Conservation (phyloP, 306 rosid species). For the Lagenaria siceraria region DNA sequence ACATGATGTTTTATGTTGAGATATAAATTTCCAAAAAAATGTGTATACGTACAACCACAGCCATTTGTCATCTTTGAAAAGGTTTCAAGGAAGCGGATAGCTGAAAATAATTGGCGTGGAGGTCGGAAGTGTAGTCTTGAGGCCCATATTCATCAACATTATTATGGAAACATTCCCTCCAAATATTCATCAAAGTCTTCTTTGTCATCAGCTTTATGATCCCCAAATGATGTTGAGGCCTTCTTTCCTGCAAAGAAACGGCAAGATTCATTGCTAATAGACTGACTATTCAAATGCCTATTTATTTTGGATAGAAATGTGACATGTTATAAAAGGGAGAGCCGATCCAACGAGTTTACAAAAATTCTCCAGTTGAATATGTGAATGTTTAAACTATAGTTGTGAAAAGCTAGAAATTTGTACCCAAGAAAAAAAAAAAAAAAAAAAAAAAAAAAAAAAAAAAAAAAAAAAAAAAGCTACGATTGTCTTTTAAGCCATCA, state of each 20-base stretch:
- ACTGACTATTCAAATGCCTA: neutral
- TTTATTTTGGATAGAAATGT: neutral
- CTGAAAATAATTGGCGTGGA: neutral
- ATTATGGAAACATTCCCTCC: conserved; percentile 80
- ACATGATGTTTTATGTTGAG: neutral
- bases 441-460: neutral
- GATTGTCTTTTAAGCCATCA: neutral
- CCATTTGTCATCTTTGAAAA: neutral
- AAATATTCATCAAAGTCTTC: conserved; percentile 59
- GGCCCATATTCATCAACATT: neutral
- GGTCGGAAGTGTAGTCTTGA: neutral
- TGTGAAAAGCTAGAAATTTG: neutral
- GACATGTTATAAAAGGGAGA: neutral
- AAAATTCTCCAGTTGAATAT: neutral
- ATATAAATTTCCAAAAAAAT: neutral
- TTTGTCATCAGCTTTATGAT: conserved; percentile 30
- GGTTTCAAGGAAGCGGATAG: neutral
- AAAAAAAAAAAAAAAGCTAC: neutral
- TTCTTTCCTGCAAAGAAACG: conserved; percentile 41
- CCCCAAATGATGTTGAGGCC: conserved; percentile 30
- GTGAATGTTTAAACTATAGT: neutral
- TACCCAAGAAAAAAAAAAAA: too few species aligned
- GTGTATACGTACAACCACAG: neutral
- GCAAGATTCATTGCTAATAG: neutral
- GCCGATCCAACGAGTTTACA: neutral